These are phyloP conservation scores for Macadamia tetraphylla DNA, from an alignment of 164 flowering plant species.

Conservation along the genomic window DNA sequence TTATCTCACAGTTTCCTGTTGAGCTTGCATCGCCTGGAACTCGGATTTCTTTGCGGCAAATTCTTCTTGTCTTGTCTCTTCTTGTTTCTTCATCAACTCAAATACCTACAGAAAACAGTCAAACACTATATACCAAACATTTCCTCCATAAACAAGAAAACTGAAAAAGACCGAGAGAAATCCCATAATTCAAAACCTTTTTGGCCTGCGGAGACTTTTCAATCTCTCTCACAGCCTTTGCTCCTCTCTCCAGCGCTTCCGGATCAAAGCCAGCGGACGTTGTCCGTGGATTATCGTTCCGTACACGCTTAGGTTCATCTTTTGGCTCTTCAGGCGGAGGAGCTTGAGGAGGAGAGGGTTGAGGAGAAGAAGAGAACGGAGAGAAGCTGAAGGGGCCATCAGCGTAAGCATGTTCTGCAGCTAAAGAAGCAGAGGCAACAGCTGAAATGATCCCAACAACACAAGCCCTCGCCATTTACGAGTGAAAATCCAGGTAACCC, in stretches of 20 bases:
- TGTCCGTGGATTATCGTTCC: constrained; percentile 80
- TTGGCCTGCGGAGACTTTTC: constrained; percentile 39
- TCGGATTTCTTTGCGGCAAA: constrained; percentile 47
- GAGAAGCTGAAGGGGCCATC: constrained; percentile 60
- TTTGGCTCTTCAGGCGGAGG: constrained; percentile 11
- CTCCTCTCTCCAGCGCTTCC: constrained; percentile 79
- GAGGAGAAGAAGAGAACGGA: constrained; percentile 31
- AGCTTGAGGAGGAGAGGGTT: constrained; percentile 8
- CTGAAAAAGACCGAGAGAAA: not conserved
- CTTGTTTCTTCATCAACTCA: constrained; percentile 72
- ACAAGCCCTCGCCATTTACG: constrained; percentile 35
- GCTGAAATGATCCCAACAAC: constrained; percentile 58
- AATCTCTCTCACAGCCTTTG: constrained; percentile 47
- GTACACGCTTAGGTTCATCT: constrained; percentile 26
- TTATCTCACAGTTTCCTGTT: constrained; percentile 60
- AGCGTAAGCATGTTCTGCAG: constrained; percentile 41
- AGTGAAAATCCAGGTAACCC: not conserved
- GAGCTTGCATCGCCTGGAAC: constrained; percentile 63
- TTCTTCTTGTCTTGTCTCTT: constrained; percentile 69
- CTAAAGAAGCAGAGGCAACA: constrained; percentile 44
- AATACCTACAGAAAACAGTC: constrained; percentile 38
- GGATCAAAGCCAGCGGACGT: constrained; percentile 88
- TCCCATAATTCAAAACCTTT: constrained; percentile 30
- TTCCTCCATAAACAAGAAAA: not conserved
- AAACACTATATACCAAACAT: not conserved